Evolutionary conservation across 257 asterid species (phyloP), one percentile per base, ranked within the genome.

Genomic region (Scutellaria galericulata): DNA sequence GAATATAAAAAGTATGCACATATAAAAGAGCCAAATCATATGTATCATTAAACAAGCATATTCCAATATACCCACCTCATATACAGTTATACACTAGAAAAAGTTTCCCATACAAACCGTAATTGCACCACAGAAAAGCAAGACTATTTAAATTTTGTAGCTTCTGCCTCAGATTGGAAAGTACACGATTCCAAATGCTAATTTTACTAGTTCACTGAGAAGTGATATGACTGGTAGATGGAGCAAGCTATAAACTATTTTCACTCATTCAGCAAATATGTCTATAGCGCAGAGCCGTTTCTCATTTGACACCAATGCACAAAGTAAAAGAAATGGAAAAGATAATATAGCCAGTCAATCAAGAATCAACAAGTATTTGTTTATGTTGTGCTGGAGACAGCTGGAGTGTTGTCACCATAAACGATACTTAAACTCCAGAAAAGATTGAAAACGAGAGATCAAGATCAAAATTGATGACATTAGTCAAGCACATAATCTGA

Each of bases 161-260:
- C 67, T 75, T 41, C 41, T n/a, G 56, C 61, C 60, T 67, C 53
- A 63, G 46, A 24, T 44, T 65, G 18, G 46, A 24, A 46, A 57
- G 67, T 15, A 44, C 44, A 68, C n/a, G 13, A 50, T 24, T 50
- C 54, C 40, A 64, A 68, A 63, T 63, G 69, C 14, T 64, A 18
- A 57, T 10, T 55, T 54, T 65, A 39, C 58, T 47, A 15, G 47
- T 46, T 27, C 51, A 54, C 22, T 41, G 20, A 13, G 11, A 44
- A 44, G 48, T 44, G 11, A 31, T 20, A 52, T 35, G 15, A 14
- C 22, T 13, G 24, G 37, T 35, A 54, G 59, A 48, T 52, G 58
- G 6, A 63, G 55, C 31, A 57, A 56, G 52, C 9, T 51, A 69
- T 44, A 50, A 56, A 58, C 9, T 51, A 73, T 44, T 46, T 41